Percentiles rank a stretch among this genome's conserved stretches.
phyloP scores from a whole-genome alignment of 2,329 filamentous ascomycete species.

The Paecilomyces fulvus region DNA sequence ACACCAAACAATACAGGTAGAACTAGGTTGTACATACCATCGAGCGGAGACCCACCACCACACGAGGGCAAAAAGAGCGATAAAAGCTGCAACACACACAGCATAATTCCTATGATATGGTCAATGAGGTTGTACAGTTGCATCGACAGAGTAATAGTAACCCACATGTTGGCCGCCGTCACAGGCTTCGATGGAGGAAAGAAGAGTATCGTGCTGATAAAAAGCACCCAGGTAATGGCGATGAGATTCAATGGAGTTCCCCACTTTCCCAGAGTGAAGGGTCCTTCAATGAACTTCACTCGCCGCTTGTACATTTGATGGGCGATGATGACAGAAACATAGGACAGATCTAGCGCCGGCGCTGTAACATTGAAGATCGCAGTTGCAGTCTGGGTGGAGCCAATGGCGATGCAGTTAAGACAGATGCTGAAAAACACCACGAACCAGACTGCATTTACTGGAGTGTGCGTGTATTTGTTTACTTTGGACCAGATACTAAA shows the following conservation, averaged over 20 bases:
- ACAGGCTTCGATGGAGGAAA: slow-evolving; percentile 43
- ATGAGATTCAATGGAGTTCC: slow-evolving; percentile 47
- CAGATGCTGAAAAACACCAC: slow-evolving; percentile 49
- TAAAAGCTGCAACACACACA: slow-evolving; percentile 37
- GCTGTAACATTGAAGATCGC: slow-evolving; percentile 48
- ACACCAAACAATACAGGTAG: slow-evolving; percentile 11
- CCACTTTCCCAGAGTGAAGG: slow-evolving; percentile 50
- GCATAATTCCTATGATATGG: slow-evolving; percentile 38
- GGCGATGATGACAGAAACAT: slow-evolving; percentile 54
- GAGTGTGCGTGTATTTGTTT: slow-evolving; percentile 48
- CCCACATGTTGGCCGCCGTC: slow-evolving; percentile 42
- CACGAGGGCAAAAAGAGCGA: slow-evolving; percentile 41
- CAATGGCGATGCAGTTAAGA: slow-evolving; percentile 42
- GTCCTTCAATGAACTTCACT: slow-evolving; percentile 49
- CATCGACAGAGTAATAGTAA: neutral
- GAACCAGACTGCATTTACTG: slow-evolving; percentile 56
- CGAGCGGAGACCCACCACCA: slow-evolving; percentile 41
- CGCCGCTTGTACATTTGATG: slow-evolving; percentile 46
- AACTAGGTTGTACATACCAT: slow-evolving; percentile 15
- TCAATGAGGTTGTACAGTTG: neutral
- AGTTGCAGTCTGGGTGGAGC: slow-evolving; percentile 35
- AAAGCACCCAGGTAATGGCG: slow-evolving; percentile 53
- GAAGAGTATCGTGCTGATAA: slow-evolving; percentile 55
- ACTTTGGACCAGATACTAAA: slow-evolving; percentile 45
- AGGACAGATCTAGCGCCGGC: slow-evolving; percentile 44